These are phyloP conservation scores for Gossypium trilobum DNA, from an alignment of 441 rosid species.

Conservation along the genomic window DNA sequence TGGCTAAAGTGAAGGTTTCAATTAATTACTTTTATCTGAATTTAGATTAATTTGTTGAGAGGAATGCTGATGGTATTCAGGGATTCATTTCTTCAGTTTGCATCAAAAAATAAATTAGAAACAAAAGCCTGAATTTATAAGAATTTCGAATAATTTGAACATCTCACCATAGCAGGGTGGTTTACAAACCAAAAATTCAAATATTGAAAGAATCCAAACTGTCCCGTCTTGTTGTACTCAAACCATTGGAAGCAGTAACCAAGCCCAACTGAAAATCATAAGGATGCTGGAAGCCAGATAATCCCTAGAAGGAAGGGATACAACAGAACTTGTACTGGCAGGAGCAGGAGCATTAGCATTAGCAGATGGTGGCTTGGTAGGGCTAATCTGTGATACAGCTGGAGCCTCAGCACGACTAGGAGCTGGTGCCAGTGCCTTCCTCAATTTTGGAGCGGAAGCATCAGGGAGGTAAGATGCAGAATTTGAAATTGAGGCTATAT, in stretches of 20 bases:
- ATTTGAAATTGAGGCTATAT: background rate
- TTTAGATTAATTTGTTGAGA: background rate
- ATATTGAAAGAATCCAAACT: background rate
- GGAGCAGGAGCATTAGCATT: conserved; percentile 18
- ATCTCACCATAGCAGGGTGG: background rate
- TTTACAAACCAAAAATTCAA: background rate
- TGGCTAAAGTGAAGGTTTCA: background rate
- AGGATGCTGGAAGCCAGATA: background rate
- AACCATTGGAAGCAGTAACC: conserved; percentile 8
- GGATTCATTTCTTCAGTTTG: background rate
- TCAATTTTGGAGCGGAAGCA: conserved; percentile 1
- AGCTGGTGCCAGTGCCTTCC: conserved; percentile 7
- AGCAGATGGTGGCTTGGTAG: background rate
- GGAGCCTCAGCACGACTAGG: background rate
- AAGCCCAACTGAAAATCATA: background rate
- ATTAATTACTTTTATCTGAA: background rate
- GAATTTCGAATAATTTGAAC: background rate
- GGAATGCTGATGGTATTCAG: background rate
- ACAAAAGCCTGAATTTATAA: background rate
- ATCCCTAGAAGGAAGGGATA: background rate
- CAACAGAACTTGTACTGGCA: background rate
- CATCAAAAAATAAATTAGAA: background rate
- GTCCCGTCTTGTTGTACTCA: background rate
- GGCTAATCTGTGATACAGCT: background rate
- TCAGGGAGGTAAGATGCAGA: conserved; percentile 10